Conservation (phyloP, 176 grass and related monocot genomes). For the Oryza meyeriana region DNA sequence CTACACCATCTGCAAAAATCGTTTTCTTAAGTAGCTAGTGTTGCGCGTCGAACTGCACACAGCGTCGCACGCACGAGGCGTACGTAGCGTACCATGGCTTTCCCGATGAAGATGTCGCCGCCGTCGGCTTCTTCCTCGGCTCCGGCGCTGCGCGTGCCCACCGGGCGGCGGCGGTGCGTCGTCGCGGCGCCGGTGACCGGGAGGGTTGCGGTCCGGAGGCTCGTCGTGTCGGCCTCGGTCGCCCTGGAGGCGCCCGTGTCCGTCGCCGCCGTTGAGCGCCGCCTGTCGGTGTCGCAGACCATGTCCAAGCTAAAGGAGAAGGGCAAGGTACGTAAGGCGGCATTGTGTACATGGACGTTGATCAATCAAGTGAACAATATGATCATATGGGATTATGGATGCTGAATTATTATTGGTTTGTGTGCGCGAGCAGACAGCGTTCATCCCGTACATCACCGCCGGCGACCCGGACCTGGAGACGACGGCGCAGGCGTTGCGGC, state of each 20-base stretch:
- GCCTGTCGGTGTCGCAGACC: conserved; percentile 32
- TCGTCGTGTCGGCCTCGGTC: background rate
- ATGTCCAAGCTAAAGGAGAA: conserved; percentile 16
- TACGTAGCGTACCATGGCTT: conserved; percentile 13
- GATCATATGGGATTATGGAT: no score
- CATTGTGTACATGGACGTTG: no score
- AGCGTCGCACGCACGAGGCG: no score
- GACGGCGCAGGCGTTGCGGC: conserved; percentile 59
- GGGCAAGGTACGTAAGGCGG: no score
- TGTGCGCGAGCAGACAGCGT: conserved; percentile 45
- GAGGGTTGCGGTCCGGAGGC: background rate
- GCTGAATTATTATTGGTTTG: no score
- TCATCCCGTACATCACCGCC: conserved; percentile 87
- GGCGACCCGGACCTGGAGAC: conserved; percentile 79
- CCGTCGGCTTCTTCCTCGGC: background rate
- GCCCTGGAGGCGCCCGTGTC: background rate
- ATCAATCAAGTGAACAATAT: no score
- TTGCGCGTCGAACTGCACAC: no score
- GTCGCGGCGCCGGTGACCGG: background rate
- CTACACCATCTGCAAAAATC: no score
- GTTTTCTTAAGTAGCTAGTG: no score
- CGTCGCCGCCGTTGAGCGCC: background rate
- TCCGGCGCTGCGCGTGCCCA: background rate
- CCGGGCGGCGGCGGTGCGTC: background rate
- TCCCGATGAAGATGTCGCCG: background rate